Conservation (phyloP, 208 protist genomes). For the Acanthamoeba lenticulata region DNA sequence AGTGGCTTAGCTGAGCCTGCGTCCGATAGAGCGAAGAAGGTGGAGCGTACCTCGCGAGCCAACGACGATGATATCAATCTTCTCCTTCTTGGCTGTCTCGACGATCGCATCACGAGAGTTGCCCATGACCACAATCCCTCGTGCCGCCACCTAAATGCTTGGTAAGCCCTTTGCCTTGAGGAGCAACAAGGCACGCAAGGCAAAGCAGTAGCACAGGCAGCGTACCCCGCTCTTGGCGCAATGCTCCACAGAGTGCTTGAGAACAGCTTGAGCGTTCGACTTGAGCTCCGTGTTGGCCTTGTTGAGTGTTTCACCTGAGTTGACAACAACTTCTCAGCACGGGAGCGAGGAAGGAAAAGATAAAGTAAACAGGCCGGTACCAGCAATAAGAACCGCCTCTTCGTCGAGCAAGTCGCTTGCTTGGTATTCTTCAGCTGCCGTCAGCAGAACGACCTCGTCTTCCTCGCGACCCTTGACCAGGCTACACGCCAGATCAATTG, state of each 20-base stretch:
- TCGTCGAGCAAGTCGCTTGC: background rate
- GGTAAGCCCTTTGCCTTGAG: background rate
- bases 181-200: background rate
- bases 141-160: background rate
- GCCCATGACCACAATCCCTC: background rate
- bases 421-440: background rate
- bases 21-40: background rate
- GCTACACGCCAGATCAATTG: background rate
- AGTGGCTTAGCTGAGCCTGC: background rate
- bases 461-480: background rate
- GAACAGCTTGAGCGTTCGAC: background rate
- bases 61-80: background rate
- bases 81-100: background rate
- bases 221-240: background rate
- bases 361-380: background rate
- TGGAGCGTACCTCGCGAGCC: background rate
- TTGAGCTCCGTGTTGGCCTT: background rate
- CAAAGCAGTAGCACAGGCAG: background rate
- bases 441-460: background rate
- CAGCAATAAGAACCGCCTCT: background rate
- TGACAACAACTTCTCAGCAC: background rate
- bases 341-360: background rate
- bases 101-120: background rate
- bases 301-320: background rate
- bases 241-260: background rate